Evolutionary conservation across 768 basidiomycete genomes (phyloP), one percentile per base, ranked within the genome.

Genomic region (Crucibulum laeve): DNA sequence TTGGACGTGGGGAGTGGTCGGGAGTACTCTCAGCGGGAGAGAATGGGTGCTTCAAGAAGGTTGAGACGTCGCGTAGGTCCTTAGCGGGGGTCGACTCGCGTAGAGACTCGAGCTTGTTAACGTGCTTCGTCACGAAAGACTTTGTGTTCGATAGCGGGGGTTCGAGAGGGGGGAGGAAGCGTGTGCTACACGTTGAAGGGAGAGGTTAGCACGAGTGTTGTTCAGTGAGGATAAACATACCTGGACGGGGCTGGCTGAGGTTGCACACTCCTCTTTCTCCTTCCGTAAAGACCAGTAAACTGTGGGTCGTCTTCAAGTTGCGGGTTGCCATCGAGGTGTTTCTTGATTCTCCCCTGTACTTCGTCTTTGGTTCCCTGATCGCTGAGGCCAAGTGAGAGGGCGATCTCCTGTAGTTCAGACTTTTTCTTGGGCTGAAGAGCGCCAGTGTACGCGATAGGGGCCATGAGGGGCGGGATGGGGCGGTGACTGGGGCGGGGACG

Each of bases 401-500:
- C 80, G 25, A 86, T 77, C 44, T 76, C 74, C 51, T 75, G 81
- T 3, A 87, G 72, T 17, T 86, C 84, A 3, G 68, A 67, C 59
- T 86, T 86, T 64, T 82, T 85, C 63, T 86, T 85, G n/a, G 73
- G 54, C 46, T 68, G 71, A 21, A 84, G 70, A 21, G 76, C 59
- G 36, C 83, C 83, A 30, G 74, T 54, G 55, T 65, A 82, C 25
- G 61, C 46, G 45, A 65, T 44, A 25, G 68, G 67, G 30, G 73
- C 59, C 75, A 77, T 79, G n/a, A n/a, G n/a, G n/a, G n/a, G n/a
- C n/a, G n/a, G n/a, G n/a, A n/a, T n/a, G n/a, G n/a, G n/a, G n/a
- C n/a, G n/a, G n/a, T n/a, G n/a, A n/a, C n/a, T n/a, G n/a, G n/a
- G 59, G 49, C 53, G 60, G 60, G 35, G 10, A 37, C 35, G 19